These are phyloP conservation scores for Penicillium psychrosexuale DNA, from an alignment of 2,329 filamentous ascomycete genomes.

Conservation along the genomic window DNA sequence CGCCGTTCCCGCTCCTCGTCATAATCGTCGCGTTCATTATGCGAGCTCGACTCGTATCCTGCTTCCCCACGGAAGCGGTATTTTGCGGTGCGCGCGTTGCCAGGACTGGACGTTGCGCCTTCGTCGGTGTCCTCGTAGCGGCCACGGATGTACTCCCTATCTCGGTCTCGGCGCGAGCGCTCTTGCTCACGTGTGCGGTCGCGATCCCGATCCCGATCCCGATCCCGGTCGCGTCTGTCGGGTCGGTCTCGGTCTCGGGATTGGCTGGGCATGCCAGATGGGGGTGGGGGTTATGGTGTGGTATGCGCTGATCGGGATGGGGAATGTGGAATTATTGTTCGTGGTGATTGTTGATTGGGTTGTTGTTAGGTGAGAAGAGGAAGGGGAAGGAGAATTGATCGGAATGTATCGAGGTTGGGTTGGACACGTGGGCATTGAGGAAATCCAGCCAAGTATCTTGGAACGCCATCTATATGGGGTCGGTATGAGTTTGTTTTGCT, in stretches of 20 bases:
- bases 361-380: background rate
- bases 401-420: background rate
- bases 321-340: slow-evolving; percentile 1
- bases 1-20: slow-evolving; percentile 13
- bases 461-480: background rate
- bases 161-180: slow-evolving; percentile 14
- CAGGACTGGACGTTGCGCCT: slow-evolving; percentile 16
- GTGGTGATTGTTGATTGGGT: background rate
- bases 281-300: background rate
- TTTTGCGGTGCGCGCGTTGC: slow-evolving; percentile 12
- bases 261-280: background rate
- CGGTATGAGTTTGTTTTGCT: slow-evolving; percentile 19
- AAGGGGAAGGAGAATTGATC: slow-evolving; percentile 1
- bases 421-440: background rate
- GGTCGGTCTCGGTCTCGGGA: slow-evolving; percentile 27
- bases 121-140: slow-evolving; percentile 17
- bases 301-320: background rate
- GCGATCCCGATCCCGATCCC: slow-evolving; percentile 24
- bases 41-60: slow-evolving; percentile 25
- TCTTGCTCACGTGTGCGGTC: slow-evolving; percentile 16
- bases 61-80: slow-evolving; percentile 22
- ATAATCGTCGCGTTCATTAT: slow-evolving; percentile 22
- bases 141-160: slow-evolving; percentile 16
- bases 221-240: slow-evolving; percentile 33
- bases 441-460: background rate